Conservation (phyloP, 1,284 basidiomycete species). For the Neonothopanus nambi region DNA sequence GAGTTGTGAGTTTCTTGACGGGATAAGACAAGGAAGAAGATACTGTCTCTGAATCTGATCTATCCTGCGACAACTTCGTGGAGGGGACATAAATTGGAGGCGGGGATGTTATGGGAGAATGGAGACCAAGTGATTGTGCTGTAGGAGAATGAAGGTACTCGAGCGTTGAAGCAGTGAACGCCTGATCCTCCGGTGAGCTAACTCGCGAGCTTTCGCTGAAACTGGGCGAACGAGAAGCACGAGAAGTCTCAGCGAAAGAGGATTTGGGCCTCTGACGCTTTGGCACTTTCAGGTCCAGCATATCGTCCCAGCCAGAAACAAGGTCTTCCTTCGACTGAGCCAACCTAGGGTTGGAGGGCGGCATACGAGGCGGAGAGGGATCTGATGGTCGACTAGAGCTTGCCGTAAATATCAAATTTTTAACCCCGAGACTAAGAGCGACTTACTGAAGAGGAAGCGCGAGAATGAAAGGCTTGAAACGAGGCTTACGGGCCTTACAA, state of each 20-base stretch:
- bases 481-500: slow-evolving; percentile 1
- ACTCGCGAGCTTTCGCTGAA: slow-evolving; percentile 5
- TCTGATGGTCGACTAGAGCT: too few relatives aligned
- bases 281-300: slow-evolving; percentile 38
- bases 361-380: too few relatives aligned
- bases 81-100: slow-evolving; percentile 22
- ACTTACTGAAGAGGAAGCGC: slow-evolving; percentile 18
- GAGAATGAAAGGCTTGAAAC: background rate
- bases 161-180: slow-evolving; percentile 49
- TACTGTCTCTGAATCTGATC: background rate
- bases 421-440: slow-evolving; percentile 10
- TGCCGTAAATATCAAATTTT: too few relatives aligned
- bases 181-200: slow-evolving; percentile 38
- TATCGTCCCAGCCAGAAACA: slow-evolving; percentile 56
- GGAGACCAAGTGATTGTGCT: slow-evolving; percentile 36
- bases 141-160: slow-evolving; percentile 44
- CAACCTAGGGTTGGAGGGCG: background rate
- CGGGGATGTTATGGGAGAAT: slow-evolving; percentile 22
- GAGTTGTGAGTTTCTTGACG: background rate
- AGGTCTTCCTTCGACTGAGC: slow-evolving; percentile 30
- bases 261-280: slow-evolving; percentile 22
- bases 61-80: background rate
- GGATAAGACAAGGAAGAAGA: too few relatives aligned
- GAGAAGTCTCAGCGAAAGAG: slow-evolving; percentile 13
- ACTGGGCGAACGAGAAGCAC: background rate